Evolutionary conservation across 106 monocot species (phyloP).

Genomic region (Dioscorea alata): DNA sequence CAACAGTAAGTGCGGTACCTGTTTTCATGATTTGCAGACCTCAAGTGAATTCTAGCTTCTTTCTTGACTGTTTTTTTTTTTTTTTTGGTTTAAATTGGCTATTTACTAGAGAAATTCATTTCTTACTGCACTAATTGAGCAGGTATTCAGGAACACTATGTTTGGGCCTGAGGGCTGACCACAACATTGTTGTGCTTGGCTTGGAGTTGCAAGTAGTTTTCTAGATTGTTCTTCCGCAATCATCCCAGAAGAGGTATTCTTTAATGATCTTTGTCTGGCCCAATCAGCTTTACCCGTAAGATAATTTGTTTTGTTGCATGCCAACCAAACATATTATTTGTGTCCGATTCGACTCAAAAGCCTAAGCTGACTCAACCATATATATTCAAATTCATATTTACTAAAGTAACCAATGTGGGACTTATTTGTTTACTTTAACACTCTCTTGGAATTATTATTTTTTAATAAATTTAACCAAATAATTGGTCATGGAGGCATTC

Average conservation of each 20-base stretch:
- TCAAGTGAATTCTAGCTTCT: not conserved
- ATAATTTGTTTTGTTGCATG: too few species aligned
- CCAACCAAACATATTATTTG: too few species aligned
- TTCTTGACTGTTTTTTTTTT: not conserved
- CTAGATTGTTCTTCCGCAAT: slow-evolving; percentile 79
- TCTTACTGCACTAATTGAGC: slow-evolving; percentile 8
- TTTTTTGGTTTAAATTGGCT: not conserved
- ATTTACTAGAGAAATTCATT: not conserved
- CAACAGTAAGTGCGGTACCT: slow-evolving; percentile 45
- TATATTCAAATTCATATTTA: too few species aligned
- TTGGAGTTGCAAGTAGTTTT: slow-evolving; percentile 94
- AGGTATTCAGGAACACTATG: slow-evolving; percentile 99
- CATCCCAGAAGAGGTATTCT: slow-evolving; percentile 78
- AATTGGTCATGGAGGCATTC: too few species aligned
- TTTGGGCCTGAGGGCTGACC: slow-evolving; percentile 98
- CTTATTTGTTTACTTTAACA: too few species aligned
- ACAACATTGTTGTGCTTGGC: slow-evolving; percentile 98
- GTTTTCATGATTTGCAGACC: too few species aligned
- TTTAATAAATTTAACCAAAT: too few species aligned
- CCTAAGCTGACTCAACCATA: too few species aligned
- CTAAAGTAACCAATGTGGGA: too few species aligned
- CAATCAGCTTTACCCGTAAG: too few species aligned
- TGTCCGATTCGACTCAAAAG: too few species aligned
- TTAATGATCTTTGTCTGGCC: not conserved
- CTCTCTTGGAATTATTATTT: too few species aligned